Conservation (phyloP, 164 flowering plant genomes). For the Magnolia changhungtana region DNA sequence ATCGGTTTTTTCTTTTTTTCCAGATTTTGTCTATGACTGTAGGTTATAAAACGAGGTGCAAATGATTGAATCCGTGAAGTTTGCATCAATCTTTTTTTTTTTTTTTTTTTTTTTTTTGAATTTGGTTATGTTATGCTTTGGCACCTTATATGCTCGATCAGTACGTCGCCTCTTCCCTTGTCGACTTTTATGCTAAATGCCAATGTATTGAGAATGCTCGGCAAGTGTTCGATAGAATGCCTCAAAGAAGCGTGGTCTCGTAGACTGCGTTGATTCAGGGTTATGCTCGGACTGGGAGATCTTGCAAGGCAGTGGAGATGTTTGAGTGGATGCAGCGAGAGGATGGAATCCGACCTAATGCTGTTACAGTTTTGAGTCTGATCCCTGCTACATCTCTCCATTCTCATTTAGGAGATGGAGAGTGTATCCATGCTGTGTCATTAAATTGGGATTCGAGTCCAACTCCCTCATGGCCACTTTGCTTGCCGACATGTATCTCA, state of each 20-base stretch:
- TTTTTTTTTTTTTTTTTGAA: too few relatives aligned
- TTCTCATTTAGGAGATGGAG: constrained; percentile 7
- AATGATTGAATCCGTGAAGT: too few relatives aligned
- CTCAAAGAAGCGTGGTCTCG: constrained; percentile 14
- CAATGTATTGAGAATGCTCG: neutral
- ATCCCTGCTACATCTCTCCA: constrained; percentile 10
- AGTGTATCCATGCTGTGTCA: constrained; percentile 3
- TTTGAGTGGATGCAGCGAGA: constrained; percentile 8
- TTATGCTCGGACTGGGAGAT: constrained; percentile 8
- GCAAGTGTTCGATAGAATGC: constrained; percentile 11
- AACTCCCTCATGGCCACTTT: constrained; percentile 16
- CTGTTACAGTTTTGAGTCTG: constrained; percentile 11
- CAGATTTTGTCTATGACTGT: neutral
- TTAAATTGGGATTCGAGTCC: constrained; percentile 10
- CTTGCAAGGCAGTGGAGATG: constrained; percentile 8
- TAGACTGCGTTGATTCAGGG: constrained; percentile 15
- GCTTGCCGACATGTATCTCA: constrained; percentile 13
- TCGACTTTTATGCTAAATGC: constrained; percentile 7
- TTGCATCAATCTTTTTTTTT: too few relatives aligned
- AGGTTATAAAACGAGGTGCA: too few relatives aligned
- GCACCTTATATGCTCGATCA: neutral
- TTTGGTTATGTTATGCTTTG: too few relatives aligned
- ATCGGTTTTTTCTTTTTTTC: too few relatives aligned
- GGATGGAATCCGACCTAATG: constrained; percentile 14
- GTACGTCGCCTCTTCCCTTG: constrained; percentile 14